Base-by-base conservation (phyloP, 139 green algal genomes). In the Chlamydomonas sp. region DNA sequence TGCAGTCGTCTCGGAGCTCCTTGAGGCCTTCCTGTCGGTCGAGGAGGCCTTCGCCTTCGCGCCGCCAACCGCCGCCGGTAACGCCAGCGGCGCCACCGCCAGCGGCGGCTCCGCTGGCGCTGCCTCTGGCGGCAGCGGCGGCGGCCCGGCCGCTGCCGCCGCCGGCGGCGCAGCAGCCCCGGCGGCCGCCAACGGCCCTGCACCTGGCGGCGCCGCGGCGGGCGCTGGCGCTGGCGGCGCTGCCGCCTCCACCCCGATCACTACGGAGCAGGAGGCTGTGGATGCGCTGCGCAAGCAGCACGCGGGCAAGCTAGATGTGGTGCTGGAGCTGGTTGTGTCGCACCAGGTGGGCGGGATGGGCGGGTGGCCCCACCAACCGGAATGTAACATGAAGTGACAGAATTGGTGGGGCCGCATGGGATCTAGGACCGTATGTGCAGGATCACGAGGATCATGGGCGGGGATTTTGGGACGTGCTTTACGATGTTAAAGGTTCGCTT, bases 211-310 rank as follows among this genome's bases (percentile, higher is more conserved):
- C 31, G 73, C 31, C 73, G 49, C 1, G 4, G 73, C 8, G 8
- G 73, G 69, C 69, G 73, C 31, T 7, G 6, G 5, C 49, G 74
- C 73, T 16, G 83, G 76, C 57, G 89, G 90, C n/a, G 75, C 86
- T 2, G 82, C 71, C 69, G 71, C 31, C 31, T 49, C 31, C 31
- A 49, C 31, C 31, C 31, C 31, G 31, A 49, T 66, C 58, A 91
- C 89, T 59, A 97, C 96, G 7, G 96, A 98, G 89, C 96, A 97
- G 89, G 97, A 99, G 87, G 93, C 98, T 59, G 95, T 99, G 68
- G 96, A 99, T 84, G 80, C 80, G 8, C 91, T 99, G 84, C 93
- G 97, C 79, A 93, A 97, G 91, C 62, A 77, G 82, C 82, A 86
- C 71, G 82, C 82, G 18, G 82, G 82, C 18, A 86, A 86, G 69